Evolutionary conservation across 139 green algal genomes (phyloP), one percentile per base, ranked within the genome.

Genomic region (Coccomyxa sp.): DNA sequence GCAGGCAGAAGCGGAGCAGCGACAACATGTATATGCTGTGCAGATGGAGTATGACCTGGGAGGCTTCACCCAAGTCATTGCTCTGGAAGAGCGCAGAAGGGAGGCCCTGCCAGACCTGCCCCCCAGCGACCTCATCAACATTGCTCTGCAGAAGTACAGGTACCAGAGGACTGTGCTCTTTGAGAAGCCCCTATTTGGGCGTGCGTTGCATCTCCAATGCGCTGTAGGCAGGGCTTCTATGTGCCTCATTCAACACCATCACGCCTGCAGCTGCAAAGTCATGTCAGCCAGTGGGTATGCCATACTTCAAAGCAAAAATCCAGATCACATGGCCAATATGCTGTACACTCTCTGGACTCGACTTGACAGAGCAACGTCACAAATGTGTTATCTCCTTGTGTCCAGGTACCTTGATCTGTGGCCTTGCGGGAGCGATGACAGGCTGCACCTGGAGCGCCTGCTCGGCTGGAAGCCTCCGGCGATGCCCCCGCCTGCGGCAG

Each of bases 41-140:
- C 72, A 73, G 7, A 82, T 92, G 39, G 88, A 93, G 70, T 83
- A 81, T 16, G 81, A 90, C 36, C 78, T 81, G 37, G 89, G 89
- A 34, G 80, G 84, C 58, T 75, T 91, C 58, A 71, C 73, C 9
- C 73, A 83, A 0, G 78, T 84, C 38, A 29, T 39, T 0, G 75
- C 50, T 0, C 55, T 89, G 76, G 82, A 86, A 74, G 44, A 78
- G 41, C 73, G 84, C 68, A 77, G 84, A 4, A 37, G 39, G n/a
- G 84, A 84, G 24, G 82, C 81, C 31, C 75, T 84, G 24, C 54
- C 39, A 4, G 64, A 74, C n/a, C 73, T 35, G 9, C 39, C 36
- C 9, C 50, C 35, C 50, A 27, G 7, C 24, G 78, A 78, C 39
- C 39, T 50, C 35, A 33, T 84, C 70, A 69, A 78, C 40, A 44